Evolutionary conservation across 257 asterid genomes (phyloP).

Genomic region (Gentiana straminea): DNA sequence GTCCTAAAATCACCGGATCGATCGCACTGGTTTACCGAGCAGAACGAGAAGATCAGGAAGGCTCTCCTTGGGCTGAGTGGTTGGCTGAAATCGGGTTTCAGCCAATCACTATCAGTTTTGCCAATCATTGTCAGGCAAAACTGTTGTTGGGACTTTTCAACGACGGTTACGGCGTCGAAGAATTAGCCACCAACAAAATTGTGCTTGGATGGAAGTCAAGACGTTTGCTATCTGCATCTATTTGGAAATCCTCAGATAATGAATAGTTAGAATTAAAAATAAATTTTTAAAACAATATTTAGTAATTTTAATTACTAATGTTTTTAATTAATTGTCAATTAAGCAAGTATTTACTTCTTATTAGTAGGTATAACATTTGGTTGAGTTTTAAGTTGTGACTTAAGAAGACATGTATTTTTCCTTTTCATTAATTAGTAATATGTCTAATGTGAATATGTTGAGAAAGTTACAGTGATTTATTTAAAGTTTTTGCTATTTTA

Average conservation of each 20-base stretch:
- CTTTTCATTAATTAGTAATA: no score
- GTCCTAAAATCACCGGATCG: slow-evolving; percentile 50
- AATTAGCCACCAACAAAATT: slow-evolving; percentile 40
- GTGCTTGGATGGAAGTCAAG: slow-evolving; percentile 76
- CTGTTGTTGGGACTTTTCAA: slow-evolving; percentile 53
- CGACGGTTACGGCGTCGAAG: slow-evolving; percentile 78
- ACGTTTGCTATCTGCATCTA: slow-evolving; percentile 65
- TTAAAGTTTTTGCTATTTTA: no score
- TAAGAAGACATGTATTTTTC: no score
- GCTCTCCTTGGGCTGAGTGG: slow-evolving; percentile 50
- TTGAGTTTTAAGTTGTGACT: no score
- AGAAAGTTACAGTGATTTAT: no score
- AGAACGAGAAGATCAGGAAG: slow-evolving; percentile 20
- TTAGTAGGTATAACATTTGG: no score
- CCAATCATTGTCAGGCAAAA: slow-evolving; percentile 58
- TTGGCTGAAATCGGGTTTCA: slow-evolving; percentile 33
- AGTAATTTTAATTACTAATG: neutral
- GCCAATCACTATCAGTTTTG: slow-evolving; percentile 36
- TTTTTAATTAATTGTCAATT: neutral
- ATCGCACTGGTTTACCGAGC: slow-evolving; percentile 35
- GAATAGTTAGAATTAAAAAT: slow-evolving; percentile 12
- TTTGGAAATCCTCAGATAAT: slow-evolving; percentile 52
- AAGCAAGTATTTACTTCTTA: neutral
- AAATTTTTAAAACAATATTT: neutral
- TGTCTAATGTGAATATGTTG: no score